Percentiles rank a stretch among this genome's conserved stretches.
phyloP scores from a whole-genome alignment of 306 rosid species.

The Myrica gale region DNA sequence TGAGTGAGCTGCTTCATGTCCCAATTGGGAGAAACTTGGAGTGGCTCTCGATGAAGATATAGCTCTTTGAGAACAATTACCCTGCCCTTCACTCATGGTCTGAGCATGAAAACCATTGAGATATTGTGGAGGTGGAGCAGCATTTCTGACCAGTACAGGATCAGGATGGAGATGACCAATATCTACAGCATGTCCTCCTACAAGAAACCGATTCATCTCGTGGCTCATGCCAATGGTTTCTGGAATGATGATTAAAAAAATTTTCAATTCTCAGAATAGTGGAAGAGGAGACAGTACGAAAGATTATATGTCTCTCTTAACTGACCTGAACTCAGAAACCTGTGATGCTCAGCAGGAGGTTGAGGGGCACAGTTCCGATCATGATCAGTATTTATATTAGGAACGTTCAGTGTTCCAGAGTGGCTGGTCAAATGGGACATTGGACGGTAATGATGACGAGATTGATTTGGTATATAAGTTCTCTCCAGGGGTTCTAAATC shows the following conservation, averaged over 20 bases:
- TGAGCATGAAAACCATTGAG: not conserved
- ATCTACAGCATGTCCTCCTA: slow-evolving; percentile 5
- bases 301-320: not conserved
- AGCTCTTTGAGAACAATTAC: slow-evolving; percentile 2
- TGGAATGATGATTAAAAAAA: slow-evolving; percentile 1
- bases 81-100: not conserved
- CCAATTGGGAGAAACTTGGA: slow-evolving; percentile 5
- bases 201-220: slow-evolving; percentile 14
- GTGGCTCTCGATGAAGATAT: slow-evolving; percentile 1
- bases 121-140: slow-evolving; percentile 8
- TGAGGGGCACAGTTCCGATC: slow-evolving; percentile 13
- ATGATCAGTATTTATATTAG: not conserved
- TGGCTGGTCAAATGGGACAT: slow-evolving; percentile 4
- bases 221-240: slow-evolving; percentile 22
- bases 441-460: slow-evolving; percentile 3
- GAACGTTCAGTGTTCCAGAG: not conserved
- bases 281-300: not conserved
- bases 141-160: slow-evolving; percentile 4
- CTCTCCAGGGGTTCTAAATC: slow-evolving; percentile 7
- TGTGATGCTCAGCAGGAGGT: not conserved
- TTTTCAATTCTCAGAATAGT: not conserved
- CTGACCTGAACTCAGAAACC: slow-evolving; percentile 11
- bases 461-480: not conserved
- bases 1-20: slow-evolving; percentile 6
- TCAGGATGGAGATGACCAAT: not conserved